Evolutionary conservation across 208 protist genomes (phyloP), one percentile per base, ranked within the genome.

Genomic region (Leishmania lainsoni): DNA sequence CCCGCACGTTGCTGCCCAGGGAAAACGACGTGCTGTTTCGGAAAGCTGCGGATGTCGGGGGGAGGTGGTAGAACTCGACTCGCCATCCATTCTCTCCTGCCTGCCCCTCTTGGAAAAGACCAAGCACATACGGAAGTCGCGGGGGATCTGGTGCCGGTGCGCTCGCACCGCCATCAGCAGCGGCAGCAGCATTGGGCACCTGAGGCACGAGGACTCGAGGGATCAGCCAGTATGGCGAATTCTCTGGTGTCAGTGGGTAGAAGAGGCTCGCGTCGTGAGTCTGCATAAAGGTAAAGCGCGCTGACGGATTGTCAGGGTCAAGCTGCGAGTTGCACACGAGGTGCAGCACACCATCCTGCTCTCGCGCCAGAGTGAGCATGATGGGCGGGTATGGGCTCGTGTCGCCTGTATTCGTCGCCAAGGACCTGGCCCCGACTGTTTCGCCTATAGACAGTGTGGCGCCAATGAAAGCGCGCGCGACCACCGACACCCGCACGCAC

Each of bases 181-280:
- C 52, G 58, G 26, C 42, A 29, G 73, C 3, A 12, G 54, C 61
- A 72, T 39, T 61, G 52, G 80, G 0, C 29, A 17, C 29, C n/a
- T 29, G 52, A 16, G 42, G n/a, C 45, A 81, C 66, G 51, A 94
- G 80, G 12, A 95, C 75, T 42, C 89, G 89, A 5, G 92, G 92
- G 9, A 94, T 73, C 45, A 96, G 74, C 71, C 91, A 76, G 74
- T 93, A 94, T 12, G 91, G 91, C 32, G 88, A 90, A 29, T 86
- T 63, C 69, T 89, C 82, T 16, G 90, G 91, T 3, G 72, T 91
- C 65, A 93, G 86, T 3, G 76, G 73, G 77, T 70, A 92, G 32
- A 89, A 63, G 68, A 93, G 85, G 20, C 85, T 86, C 32, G 82
- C 82, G 54, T 86, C 81, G 65, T 83, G 81, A 39, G 78, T 83